Base-by-base conservation (phyloP, 2,329 filamentous ascomycete genomes). In the Hirsutella rhossiliensis region DNA sequence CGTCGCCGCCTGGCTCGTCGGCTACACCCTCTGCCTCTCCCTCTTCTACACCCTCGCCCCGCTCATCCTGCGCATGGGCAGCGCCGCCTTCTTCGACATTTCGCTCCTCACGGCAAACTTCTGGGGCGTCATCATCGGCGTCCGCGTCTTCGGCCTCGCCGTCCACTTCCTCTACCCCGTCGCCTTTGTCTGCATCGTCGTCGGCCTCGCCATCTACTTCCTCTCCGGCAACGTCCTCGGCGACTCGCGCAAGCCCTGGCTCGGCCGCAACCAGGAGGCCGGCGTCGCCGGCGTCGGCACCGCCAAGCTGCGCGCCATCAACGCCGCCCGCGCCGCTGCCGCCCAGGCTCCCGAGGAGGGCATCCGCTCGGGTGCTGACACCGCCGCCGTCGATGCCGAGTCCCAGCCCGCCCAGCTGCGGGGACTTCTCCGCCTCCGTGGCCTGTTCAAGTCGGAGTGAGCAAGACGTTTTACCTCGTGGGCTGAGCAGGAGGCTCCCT, bases 11-110 rank as follows among this genome's bases (percentile, higher is more conserved):
- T 97, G 94, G 62, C 69, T 97, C 32, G 72, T 82, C n/a, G 92
- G 90, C 1, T 98, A 90, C 65, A 97, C 92, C 0, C 64, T 96
- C 17, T 80, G 82, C 47, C 73, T 98, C 19, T 71, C 75, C 43
- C 66, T 92, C 47, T 98, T 98, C 67, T 98, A 98, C 70, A 80
- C 81, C 8, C 71, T 92, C 3, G 88, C 85, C 0, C 92, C 92
- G 0, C 67, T 97, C 44, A 75, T 98, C 50, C 82, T 97, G 65
- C 86, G 92, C 51, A 84, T 97, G 68, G 84, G 84, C 27, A 85
- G 79, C 15, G 92, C 92, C 3, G 90, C 89, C 18, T 96, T 98
- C 67, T 94, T 96, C 71, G 94, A 98, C 64, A 94, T 97, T 56
- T 90, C 84, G 8, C 71, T 98, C 51, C 72, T 98, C 47, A 97